These are phyloP conservation scores for Ascochyta lentis DNA, from an alignment of 2,329 filamentous ascomycete species.

Conservation along the genomic window DNA sequence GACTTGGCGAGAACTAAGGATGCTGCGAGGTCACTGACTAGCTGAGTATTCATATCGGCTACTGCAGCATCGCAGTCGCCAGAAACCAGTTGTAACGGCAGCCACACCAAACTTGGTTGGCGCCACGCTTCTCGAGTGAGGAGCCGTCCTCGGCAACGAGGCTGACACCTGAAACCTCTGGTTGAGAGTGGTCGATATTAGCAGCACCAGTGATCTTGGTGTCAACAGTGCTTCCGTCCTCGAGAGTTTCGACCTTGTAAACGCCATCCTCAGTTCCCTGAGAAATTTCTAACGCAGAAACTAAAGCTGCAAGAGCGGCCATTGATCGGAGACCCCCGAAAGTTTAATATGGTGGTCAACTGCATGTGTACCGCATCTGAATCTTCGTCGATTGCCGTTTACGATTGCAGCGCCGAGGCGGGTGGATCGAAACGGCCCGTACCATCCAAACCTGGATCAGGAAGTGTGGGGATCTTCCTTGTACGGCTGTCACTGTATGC, in stretches of 20 bases:
- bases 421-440: too few relatives aligned
- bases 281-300: constrained; percentile 6
- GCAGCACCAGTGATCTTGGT: constrained; percentile 1
- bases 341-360: too few relatives aligned
- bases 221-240: constrained; percentile 4
- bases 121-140: neutral
- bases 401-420: too few relatives aligned
- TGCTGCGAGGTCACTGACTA: neutral
- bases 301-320: neutral
- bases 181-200: neutral
- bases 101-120: constrained; percentile 7
- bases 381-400: too few relatives aligned
- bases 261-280: neutral
- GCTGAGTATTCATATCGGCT: constrained; percentile 7
- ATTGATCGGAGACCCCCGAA: too few relatives aligned
- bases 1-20: too few relatives aligned
- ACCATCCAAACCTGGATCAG: too few relatives aligned
- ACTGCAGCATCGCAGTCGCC: constrained; percentile 12
- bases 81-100: constrained; percentile 7
- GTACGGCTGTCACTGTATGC: too few relatives aligned
- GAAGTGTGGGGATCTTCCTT: too few relatives aligned
- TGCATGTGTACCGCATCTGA: too few relatives aligned
- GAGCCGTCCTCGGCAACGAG: too few relatives aligned
- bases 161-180: neutral
- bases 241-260: constrained; percentile 3